Percentiles rank a stretch among this genome's conserved stretches.
Evolutionary conservation across 2,329 filamentous ascomycete genomes (phyloP).

Genomic region (Podosphaera fusca): DNA sequence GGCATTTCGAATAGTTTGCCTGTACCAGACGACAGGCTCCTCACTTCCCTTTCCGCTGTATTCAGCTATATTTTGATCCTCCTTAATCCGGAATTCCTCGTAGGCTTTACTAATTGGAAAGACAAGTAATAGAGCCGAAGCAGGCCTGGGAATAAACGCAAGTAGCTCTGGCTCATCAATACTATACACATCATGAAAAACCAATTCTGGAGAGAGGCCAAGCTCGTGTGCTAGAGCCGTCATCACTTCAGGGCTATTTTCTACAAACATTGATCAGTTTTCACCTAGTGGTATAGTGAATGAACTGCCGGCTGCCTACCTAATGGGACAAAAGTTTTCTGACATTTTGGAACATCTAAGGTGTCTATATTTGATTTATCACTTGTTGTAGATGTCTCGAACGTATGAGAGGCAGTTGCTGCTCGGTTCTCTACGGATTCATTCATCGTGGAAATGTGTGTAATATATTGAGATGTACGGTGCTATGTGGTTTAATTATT

Average conservation of each 20-base stretch:
- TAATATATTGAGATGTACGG: background rate
- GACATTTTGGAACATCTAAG: constrained; percentile 13
- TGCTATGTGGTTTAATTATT: background rate
- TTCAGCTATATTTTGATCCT: constrained; percentile 40
- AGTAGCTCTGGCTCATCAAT: constrained; percentile 74
- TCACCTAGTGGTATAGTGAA: background rate
- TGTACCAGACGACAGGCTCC: constrained; percentile 81
- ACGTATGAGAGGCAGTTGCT: background rate
- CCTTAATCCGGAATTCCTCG: constrained; percentile 51
- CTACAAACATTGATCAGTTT: constrained; percentile 12
- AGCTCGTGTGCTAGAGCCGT: constrained; percentile 61
- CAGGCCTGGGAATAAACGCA: constrained; percentile 71
- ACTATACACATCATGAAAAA: constrained; percentile 81
- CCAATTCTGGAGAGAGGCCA: constrained; percentile 51
- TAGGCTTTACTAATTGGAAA: constrained; percentile 70
- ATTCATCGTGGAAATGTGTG: background rate
- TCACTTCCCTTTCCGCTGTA: constrained; percentile 43
- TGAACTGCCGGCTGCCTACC: constrained; percentile 6
- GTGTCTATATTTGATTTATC: constrained; percentile 3
- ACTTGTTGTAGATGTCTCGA: background rate
- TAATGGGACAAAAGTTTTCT: constrained; percentile 16
- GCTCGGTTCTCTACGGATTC: background rate
- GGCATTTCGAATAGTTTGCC: constrained; percentile 83
- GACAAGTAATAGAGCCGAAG: constrained; percentile 73
- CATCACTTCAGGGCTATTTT: constrained; percentile 77